phyloP scores from a whole-genome alignment of 495 filamentous ascomycete genomes.

The Cercophora sp. region DNA sequence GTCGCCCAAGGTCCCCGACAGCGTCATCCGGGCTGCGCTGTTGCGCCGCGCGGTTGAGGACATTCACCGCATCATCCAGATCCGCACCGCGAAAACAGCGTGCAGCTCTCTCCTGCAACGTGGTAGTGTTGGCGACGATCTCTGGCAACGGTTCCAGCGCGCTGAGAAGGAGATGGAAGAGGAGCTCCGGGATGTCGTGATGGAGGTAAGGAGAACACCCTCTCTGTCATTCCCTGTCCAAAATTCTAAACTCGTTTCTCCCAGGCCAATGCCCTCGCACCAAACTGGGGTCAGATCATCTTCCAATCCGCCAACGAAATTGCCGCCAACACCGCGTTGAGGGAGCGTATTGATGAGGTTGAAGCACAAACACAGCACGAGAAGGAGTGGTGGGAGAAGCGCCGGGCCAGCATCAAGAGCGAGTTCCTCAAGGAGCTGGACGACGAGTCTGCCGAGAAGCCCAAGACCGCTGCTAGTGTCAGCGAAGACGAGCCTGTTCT shows the following conservation, averaged over 20 bases:
- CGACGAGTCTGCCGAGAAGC: constrained; percentile 39
- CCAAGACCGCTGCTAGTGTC: constrained; percentile 21
- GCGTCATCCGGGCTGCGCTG: constrained; percentile 83
- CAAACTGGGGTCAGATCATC: constrained; percentile 87
- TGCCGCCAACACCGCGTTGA: constrained; percentile 67
- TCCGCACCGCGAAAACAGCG: constrained; percentile 80
- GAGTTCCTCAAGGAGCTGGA: constrained; percentile 85
- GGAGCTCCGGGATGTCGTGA: constrained; percentile 87
- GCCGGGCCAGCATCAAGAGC: constrained; percentile 60
- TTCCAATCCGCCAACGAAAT: constrained; percentile 93
- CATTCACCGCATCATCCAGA: constrained; percentile 80
- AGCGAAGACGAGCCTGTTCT: constrained; percentile 85
- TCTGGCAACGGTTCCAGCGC: constrained; percentile 86
- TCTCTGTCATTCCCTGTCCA: neutral
- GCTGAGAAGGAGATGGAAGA: constrained; percentile 98
- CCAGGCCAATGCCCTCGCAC: constrained; percentile 78
- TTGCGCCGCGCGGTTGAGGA: constrained; percentile 86
- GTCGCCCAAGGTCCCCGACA: constrained; percentile 71
- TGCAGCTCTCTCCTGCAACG: constrained; percentile 76
- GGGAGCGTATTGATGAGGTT: constrained; percentile 73
- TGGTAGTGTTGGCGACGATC: constrained; percentile 91
- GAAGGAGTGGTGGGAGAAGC: constrained; percentile 90
- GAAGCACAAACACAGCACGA: constrained; percentile 65
- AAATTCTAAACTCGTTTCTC: neutral
- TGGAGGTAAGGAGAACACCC: constrained; percentile 62